Evolutionary conservation across 768 basidiomycete species (phyloP), one percentile per base, ranked within the genome.

Genomic region (Boletus pseudo-olivaceus): DNA sequence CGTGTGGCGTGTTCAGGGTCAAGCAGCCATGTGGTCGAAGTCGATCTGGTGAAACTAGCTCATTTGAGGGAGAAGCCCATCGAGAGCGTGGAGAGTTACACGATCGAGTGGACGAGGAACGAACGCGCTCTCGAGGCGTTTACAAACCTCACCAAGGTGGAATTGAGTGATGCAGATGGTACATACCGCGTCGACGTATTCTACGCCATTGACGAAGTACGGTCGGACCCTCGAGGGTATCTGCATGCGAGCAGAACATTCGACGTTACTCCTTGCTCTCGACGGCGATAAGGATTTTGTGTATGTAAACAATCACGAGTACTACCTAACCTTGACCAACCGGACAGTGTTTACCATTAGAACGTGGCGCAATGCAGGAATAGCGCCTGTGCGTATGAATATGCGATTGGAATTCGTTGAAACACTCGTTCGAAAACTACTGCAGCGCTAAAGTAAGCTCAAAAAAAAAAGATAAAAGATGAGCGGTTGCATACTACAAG

Each of bases 1-100:
- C 62, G 66, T 20, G 70, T 76, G 59, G 62, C 58, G 3, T 85
- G 83, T 62, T 38, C 50, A 26, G 49, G 55, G 9, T 47, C 55
- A 9, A 63, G 61, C 63, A 57, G 55, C 30, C 76, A 75, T 40
- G 67, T 65, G 2, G 69, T 85, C 35, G 70, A 73, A n/a, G 58
- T 85, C 15, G 62, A 71, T 14, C 79, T 88, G 30, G 73, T 88
- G 15, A 82, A 85, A 12, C 75, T 90, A 15, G 87, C 82, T 0
- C 78, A 85, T 49, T 75, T 85, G 54, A 67, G 79, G 51, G 56
- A 69, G n/a, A 56, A 61, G 5, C 57, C 64, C 1, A 56, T 60
- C 23, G 60, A 49, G 20, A 56, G 66, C 19, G 66, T 63, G n/a
- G 81, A 84, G 64, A 77, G 75, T 49, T 87, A 85, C 60, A 71